These are phyloP conservation scores for Physcia stellaris DNA, from an alignment of 495 filamentous ascomycete species.

Conservation along the genomic window DNA sequence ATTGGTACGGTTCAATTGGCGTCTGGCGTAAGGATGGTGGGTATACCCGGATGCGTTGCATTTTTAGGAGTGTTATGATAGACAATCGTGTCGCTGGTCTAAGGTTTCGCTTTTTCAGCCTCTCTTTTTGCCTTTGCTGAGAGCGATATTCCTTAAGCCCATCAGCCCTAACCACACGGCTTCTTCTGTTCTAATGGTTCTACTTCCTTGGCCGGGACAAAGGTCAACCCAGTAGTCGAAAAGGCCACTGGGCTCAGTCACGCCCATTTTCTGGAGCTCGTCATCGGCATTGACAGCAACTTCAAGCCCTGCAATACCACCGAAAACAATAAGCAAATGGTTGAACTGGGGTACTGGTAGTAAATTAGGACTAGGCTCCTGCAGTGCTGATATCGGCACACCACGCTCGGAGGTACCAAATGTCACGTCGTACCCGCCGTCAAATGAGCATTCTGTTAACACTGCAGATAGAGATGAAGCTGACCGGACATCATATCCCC, in stretches of 20 bases:
- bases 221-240: constrained; percentile 73
- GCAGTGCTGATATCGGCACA: constrained; percentile 28
- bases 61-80: too few species aligned
- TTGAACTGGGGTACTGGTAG: constrained; percentile 30
- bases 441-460: constrained; percentile 48
- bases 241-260: constrained; percentile 41
- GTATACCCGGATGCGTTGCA: too few species aligned
- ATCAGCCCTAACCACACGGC: constrained; percentile 57
- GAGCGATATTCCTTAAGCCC: constrained; percentile 38
- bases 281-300: constrained; percentile 51
- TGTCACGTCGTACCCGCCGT: constrained; percentile 52
- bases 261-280: constrained; percentile 39
- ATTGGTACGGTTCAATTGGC: too few species aligned
- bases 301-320: constrained; percentile 59
- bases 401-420: constrained; percentile 69
- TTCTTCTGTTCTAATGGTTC: constrained; percentile 68
- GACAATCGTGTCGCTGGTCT: too few species aligned
- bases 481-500: constrained; percentile 55
- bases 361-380: neutral
- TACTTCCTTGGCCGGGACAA: constrained; percentile 57
- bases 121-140: constrained; percentile 8
- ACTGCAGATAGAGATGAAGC: constrained; percentile 46
- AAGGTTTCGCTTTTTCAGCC: too few species aligned
- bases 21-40: too few species aligned
- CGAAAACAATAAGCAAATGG: constrained; percentile 59